Evolutionary conservation across 2,329 filamentous ascomycete species (phyloP), one percentile per base, ranked within the genome.

Genomic region (Bipolaris victoriae): DNA sequence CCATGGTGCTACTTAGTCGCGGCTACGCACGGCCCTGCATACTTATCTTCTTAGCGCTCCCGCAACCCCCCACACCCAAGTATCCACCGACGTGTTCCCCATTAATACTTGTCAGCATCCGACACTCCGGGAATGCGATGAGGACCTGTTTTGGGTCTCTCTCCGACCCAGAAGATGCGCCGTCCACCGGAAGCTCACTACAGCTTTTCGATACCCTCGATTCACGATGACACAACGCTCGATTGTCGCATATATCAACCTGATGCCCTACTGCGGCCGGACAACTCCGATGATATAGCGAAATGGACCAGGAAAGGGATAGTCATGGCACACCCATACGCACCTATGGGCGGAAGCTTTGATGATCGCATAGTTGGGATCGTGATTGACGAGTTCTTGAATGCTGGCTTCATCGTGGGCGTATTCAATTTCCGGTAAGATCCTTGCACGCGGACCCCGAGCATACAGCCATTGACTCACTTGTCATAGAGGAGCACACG

Each of bases 361-460:
- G 91, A 98, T 72, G 93, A 98, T 72, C 84, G 85, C 0, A 83
- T 97, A 0, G 89, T 98, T 1, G 82, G 85, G n/a, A 80, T 86
- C 7, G 78, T 90, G 2, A 86, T 85, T 0, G 79, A 80, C 1
- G 77, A 88, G 56, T 80, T 96, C 44, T 75, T 96, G n/a, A 79
- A 83, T 4, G 78, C 82, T 50, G 91, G 90, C 1, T 96, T 86
- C 68, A 74, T 96, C 1, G 89, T 97, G 2, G 88, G 84, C 7
- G 96, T 92, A 0, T 97, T 98, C 77, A 97, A 98, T 71, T 97
- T 98, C 74, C 85, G 93, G 90, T 93, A 79, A 22, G 22, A 4
- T 33, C 4, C 4, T 31, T 11, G 20, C 37, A 2, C 3, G 22
- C 5, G 6, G 16, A 2, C 16, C 7, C 16, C 36, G 0, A 6